Evolutionary conservation across 176 grass and related monocot genomes (phyloP).

Genomic region (Musa schizocarpa): DNA sequence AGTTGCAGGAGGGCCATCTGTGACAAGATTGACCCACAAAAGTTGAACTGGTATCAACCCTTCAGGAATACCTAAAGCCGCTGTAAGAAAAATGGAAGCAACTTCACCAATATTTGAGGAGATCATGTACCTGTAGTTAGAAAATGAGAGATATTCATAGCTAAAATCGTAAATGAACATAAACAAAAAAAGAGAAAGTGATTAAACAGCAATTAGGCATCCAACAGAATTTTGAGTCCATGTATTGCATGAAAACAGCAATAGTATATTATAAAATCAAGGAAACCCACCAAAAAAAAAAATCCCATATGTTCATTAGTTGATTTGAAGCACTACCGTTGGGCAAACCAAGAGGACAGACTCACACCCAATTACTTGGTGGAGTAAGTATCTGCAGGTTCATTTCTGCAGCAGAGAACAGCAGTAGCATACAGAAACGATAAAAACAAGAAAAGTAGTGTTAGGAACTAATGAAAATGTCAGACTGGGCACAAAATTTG

Average conservation of each 20-base stretch:
- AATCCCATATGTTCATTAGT: too few relatives aligned
- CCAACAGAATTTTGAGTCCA: neutral
- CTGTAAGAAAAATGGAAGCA: constrained; percentile 85
- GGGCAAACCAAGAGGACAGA: too few relatives aligned
- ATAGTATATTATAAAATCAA: too few relatives aligned
- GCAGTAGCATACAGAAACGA: too few relatives aligned
- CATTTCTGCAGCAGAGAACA: too few relatives aligned
- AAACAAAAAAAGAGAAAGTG: neutral
- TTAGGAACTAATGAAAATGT: too few relatives aligned
- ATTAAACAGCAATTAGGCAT: neutral
- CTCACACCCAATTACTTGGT: too few relatives aligned
- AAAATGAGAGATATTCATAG: constrained; percentile 7
- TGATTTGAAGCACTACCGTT: too few relatives aligned
- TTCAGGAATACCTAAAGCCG: constrained; percentile 91
- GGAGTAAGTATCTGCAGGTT: too few relatives aligned
- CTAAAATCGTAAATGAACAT: neutral
- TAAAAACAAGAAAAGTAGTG: neutral
- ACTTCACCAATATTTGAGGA: constrained; percentile 99
- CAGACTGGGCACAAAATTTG: too few relatives aligned
- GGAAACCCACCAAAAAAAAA: too few relatives aligned
- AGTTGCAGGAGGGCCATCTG: constrained; percentile 82
- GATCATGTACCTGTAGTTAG: constrained; percentile 75
- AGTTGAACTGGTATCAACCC: constrained; percentile 95
- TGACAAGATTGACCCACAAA: constrained; percentile 96
- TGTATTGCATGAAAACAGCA: too few relatives aligned